A percentile compares a stretch with the other conserved stretches of the same genome.
These are phyloP conservation scores for Dendrostoma leiphaemia DNA, from an alignment of 2,329 filamentous ascomycete species.

Conservation along the genomic window DNA sequence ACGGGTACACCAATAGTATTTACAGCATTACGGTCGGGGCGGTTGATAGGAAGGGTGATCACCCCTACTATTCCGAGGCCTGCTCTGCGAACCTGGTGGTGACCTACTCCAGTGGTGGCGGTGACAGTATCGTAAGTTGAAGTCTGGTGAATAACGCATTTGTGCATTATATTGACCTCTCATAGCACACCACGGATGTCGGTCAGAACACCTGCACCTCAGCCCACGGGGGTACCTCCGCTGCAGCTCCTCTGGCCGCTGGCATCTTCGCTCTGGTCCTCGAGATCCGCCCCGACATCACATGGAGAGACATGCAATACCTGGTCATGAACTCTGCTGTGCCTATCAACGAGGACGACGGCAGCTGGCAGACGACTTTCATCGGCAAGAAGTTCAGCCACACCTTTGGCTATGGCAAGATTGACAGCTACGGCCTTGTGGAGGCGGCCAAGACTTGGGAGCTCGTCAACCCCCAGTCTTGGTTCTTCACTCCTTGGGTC, in stretches of 20 bases:
- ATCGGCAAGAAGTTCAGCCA: slow-evolving; percentile 89
- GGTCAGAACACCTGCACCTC: slow-evolving; percentile 76
- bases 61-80: slow-evolving; percentile 94
- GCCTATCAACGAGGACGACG: slow-evolving; percentile 68
- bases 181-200: slow-evolving; percentile 89
- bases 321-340: slow-evolving; percentile 82
- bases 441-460: slow-evolving; percentile 83
- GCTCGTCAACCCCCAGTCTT: slow-evolving; percentile 90
- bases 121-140: slow-evolving; percentile 70
- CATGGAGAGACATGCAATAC: slow-evolving; percentile 94
- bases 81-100: slow-evolving; percentile 96
- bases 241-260: slow-evolving; percentile 87
- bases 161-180: slow-evolving; percentile 10
- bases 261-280: slow-evolving; percentile 89
- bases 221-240: slow-evolving; percentile 91
- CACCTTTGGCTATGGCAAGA: slow-evolving; percentile 92
- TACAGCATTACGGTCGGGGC: slow-evolving; percentile 97
- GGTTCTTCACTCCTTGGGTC: slow-evolving; percentile 92
- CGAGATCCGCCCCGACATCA: slow-evolving; percentile 78
- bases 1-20: slow-evolving; percentile 98
- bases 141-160: slow-evolving; percentile 16
- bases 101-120: slow-evolving; percentile 89
- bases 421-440: slow-evolving; percentile 83
- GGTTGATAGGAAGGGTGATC: slow-evolving; percentile 80
- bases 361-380: slow-evolving; percentile 78